These are phyloP conservation scores for Aspergillus caelatus DNA, from an alignment of 2,329 filamentous ascomycete species.

Conservation along the genomic window DNA sequence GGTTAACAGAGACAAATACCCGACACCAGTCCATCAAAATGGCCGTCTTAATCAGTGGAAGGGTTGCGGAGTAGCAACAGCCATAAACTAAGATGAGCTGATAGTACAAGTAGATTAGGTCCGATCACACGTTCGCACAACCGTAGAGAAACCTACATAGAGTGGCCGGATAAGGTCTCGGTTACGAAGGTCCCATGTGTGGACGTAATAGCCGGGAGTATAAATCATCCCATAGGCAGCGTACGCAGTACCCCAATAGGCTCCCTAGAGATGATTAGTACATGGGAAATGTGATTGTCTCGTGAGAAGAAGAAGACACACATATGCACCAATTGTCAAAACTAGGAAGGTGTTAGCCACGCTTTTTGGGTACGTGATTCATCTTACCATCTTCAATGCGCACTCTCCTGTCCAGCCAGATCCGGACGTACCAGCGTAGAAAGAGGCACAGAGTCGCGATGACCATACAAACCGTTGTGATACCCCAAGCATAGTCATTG, in stretches of 20 bases:
- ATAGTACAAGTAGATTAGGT: neutral
- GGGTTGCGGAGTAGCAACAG: conserved; percentile 39
- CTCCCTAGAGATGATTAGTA: conserved; percentile 11
- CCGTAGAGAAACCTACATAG: conserved; percentile 12
- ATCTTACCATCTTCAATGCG: conserved; percentile 23
- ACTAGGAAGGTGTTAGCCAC: neutral
- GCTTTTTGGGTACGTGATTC: neutral
- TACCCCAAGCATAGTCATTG: conserved; percentile 23
- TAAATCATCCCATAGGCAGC: conserved; percentile 19
- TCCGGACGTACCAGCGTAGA: conserved; percentile 20
- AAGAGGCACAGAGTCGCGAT: conserved; percentile 21
- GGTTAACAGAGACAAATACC: conserved; percentile 35
- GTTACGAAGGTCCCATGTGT: conserved; percentile 24
- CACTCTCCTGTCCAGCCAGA: conserved; percentile 23
- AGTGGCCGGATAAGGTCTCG: conserved; percentile 19
- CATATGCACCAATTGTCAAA: conserved; percentile 15
- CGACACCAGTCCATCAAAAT: conserved; percentile 51
- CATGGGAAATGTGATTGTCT: neutral
- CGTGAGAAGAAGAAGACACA: neutral
- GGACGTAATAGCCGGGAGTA: conserved; percentile 23
- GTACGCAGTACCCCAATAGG: conserved; percentile 26
- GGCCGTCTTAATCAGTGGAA: conserved; percentile 45
- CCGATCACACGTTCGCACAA: neutral
- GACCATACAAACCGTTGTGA: conserved; percentile 23
- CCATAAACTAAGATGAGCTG: conserved; percentile 35